These are phyloP conservation scores for Wickerhamomyces sp. DNA, from an alignment of 1,139 yeast genomes.

Conservation along the genomic window DNA sequence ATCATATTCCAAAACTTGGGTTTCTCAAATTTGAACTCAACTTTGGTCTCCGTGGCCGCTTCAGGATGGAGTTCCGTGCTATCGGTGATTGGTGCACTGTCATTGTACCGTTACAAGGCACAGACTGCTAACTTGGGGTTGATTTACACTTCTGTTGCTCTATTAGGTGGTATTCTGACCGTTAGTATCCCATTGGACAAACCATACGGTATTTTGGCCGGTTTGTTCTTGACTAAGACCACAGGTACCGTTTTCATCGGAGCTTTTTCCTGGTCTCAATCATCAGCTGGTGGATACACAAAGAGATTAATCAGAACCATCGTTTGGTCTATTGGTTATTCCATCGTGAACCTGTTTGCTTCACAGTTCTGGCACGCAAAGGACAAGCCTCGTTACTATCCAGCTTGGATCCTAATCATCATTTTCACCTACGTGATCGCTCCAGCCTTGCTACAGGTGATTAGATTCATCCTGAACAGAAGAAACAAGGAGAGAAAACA, in stretches of 20 bases:
- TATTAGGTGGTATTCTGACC: conserved; percentile 28
- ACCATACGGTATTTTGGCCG: conserved; percentile 27
- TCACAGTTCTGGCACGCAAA: conserved; percentile 25
- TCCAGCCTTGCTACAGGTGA: conserved; percentile 28
- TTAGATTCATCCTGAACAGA: conserved; percentile 26
- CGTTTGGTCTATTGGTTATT: conserved; percentile 21
- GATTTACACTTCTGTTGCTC: conserved; percentile 18
- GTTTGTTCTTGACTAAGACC: conserved; percentile 19
- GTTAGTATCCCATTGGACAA: conserved; percentile 25
- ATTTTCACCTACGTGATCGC: conserved; percentile 27
- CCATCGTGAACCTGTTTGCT: conserved; percentile 22
- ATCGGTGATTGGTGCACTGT: conserved; percentile 19
- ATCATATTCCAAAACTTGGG: conserved; percentile 35
- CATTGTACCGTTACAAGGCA: conserved; percentile 10
- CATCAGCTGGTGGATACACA: conserved; percentile 27
- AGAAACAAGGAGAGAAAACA: conserved; percentile 29
- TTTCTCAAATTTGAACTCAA: conserved; percentile 23
- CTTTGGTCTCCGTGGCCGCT: conserved; percentile 30
- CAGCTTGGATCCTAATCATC: conserved; percentile 32
- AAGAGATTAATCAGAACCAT: conserved; percentile 25
- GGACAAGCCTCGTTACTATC: conserved; percentile 22
- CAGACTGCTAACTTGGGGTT: conserved; percentile 21
- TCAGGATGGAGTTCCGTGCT: conserved; percentile 26
- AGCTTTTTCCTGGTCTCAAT: conserved; percentile 19
- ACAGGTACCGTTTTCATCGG: conserved; percentile 22